Conservation (phyloP, 73 alveolate species). For the Tetrahymena elliotti region DNA sequence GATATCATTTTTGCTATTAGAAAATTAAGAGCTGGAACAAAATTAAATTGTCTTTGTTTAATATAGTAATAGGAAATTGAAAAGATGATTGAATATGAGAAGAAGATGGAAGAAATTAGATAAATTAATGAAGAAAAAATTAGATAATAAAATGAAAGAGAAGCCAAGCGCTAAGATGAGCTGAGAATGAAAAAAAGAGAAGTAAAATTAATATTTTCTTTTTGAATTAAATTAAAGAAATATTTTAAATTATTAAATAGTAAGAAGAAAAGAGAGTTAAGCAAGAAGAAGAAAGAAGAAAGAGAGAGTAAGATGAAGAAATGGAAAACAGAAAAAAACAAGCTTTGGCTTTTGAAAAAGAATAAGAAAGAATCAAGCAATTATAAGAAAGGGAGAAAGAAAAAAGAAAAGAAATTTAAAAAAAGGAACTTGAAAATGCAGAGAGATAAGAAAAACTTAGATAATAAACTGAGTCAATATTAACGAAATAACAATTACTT, state of each 20-base stretch:
- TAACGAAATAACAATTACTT: background rate
- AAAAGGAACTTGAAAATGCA: slow-evolving; percentile 13
- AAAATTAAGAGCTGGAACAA: background rate
- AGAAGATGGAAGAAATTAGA: slow-evolving; percentile 28
- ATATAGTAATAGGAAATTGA: slow-evolving; percentile 40
- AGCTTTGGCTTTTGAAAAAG: slow-evolving; percentile 31
- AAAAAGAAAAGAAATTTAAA: slow-evolving; percentile 6
- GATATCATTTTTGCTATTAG: background rate
- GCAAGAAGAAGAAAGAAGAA: slow-evolving; percentile 42
- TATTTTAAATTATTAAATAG: background rate
- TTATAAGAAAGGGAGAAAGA: background rate
- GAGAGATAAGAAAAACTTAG: slow-evolving; percentile 10
- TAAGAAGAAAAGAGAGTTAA: slow-evolving; percentile 40
- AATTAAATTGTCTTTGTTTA: background rate
- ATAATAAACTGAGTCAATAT: slow-evolving; percentile 10
- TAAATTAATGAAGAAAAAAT: slow-evolving; percentile 26
- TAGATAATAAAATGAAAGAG: slow-evolving; percentile 11
- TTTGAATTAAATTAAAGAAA: background rate
- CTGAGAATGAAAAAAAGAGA: slow-evolving; percentile 52
- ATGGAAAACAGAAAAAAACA: slow-evolving; percentile 40
- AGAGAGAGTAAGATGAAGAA: slow-evolving; percentile 42
- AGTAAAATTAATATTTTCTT: background rate
- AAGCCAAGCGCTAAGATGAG: slow-evolving; percentile 36
- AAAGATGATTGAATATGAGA: slow-evolving; percentile 42
- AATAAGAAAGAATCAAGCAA: slow-evolving; percentile 24